A percentile compares a stretch with the other conserved stretches of the same genome.
phyloP scores from a whole-genome alignment of 768 basidiomycete species.

The Coprinellus aureogranulatus region DNA sequence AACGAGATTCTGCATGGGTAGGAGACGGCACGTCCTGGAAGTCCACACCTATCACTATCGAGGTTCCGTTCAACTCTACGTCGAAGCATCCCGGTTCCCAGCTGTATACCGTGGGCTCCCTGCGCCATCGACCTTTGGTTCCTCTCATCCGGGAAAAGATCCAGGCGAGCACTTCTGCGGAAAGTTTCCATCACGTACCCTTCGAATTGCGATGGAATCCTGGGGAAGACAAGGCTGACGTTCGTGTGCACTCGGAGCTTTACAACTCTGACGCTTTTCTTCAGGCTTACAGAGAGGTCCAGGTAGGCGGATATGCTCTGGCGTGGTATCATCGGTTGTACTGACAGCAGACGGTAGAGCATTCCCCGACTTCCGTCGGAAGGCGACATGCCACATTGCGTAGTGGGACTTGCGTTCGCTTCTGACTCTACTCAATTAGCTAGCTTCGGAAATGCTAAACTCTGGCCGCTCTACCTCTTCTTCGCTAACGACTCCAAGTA shows the following conservation, averaged over 20 bases:
- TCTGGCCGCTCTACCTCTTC: slow-evolving; percentile 17
- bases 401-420: slow-evolving; percentile 24
- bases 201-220: neutral
- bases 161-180: neutral
- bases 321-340: neutral
- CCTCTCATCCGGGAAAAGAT: neutral
- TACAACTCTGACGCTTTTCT: neutral
- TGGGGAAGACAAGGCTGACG: neutral
- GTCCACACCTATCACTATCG: neutral
- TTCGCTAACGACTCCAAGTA: slow-evolving; percentile 18
- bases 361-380: neutral
- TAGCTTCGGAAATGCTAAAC: slow-evolving; percentile 12
- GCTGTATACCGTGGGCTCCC: neutral
- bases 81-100: neutral
- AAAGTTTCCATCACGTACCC: neutral
- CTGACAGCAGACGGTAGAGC: no score
- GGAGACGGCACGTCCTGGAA: neutral
- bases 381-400: neutral
- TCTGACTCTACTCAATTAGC: slow-evolving; percentile 18
- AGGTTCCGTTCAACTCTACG: neutral
- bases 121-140: neutral
- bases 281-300: neutral
- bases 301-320: neutral
- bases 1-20: neutral
- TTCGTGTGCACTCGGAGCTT: neutral